Evolutionary conservation across 257 asterid genomes (phyloP).

Genomic region (Solanum sejunctum): DNA sequence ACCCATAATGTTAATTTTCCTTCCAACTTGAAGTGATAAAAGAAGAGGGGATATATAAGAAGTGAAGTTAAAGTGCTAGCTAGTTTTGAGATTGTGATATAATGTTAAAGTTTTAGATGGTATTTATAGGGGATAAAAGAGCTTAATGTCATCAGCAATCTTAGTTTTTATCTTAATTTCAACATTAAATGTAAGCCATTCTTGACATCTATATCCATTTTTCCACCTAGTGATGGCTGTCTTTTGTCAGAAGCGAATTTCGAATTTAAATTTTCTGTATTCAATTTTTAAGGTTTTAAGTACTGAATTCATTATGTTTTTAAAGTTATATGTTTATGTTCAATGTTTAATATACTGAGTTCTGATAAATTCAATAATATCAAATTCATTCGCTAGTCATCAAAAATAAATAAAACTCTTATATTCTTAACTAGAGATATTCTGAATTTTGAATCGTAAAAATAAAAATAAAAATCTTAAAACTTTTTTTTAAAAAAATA

Average conservation of each 20-base stretch:
- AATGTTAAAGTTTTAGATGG: not conserved
- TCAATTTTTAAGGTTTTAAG: not conserved
- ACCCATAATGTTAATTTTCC: not conserved
- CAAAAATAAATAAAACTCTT: not conserved
- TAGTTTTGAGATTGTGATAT: not conserved
- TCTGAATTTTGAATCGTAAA: not conserved
- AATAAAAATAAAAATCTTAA: not conserved
- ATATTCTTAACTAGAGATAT: not conserved
- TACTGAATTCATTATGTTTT: too few species aligned
- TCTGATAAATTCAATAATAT: too few species aligned
- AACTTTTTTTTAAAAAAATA: too few species aligned
- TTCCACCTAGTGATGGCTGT: not conserved
- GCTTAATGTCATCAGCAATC: not conserved
- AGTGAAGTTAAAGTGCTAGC: not conserved
- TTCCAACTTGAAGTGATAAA: not conserved
- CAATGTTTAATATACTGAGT: too few species aligned
- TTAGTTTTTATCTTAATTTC: not conserved
- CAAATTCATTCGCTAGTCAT: too few species aligned
- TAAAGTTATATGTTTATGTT: too few species aligned
- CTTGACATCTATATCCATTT: not conserved
- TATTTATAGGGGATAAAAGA: not conserved
- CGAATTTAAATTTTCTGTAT: not conserved
- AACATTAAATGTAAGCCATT: not conserved
- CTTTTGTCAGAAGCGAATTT: fast-evolving
- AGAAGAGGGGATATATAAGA: not conserved